phyloP scores from a whole-genome alignment of 805 yeast species.

The Schwanniomyces pseudopolymorphus region DNA sequence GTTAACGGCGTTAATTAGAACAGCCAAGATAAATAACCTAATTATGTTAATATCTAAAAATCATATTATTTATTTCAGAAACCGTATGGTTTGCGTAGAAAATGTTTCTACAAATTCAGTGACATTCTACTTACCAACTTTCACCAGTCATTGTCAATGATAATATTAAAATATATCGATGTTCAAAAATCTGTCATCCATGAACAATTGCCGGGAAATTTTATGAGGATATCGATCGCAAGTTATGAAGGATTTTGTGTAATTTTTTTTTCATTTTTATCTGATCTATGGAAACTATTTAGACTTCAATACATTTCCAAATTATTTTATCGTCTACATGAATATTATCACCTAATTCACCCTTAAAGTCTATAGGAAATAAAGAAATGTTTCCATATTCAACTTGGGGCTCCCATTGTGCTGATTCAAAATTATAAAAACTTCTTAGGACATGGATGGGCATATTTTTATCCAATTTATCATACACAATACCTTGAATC shows the following conservation, averaged over 20 bases:
- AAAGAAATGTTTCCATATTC: constrained; percentile 20
- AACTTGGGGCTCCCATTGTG: constrained; percentile 23
- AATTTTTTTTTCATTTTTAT: background rate
- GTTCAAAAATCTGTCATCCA: background rate
- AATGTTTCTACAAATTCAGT: background rate
- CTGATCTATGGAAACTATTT: background rate
- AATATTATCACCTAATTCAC: constrained; percentile 10
- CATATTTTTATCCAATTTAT: constrained; percentile 14
- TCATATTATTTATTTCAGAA: constrained; percentile 16
- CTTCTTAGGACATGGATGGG: constrained; percentile 31
- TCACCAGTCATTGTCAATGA: constrained; percentile 41
- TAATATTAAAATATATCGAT: background rate
- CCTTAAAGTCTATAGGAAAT: constrained; percentile 24
- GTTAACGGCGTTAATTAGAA: constrained; percentile 80
- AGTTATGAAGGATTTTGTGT: background rate
- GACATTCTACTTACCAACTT: constrained; percentile 41
- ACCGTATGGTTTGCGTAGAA: background rate
- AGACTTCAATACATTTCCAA: constrained; percentile 23
- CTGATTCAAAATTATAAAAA: constrained; percentile 10
- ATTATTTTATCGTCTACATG: constrained; percentile 6
- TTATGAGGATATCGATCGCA: constrained; percentile 2
- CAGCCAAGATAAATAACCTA: constrained; percentile 72
- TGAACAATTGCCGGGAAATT: background rate
- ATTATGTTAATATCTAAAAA: constrained; percentile 5
- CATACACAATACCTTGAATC: constrained; percentile 48